These are phyloP conservation scores for Penicillium paxilli DNA, from an alignment of 495 filamentous ascomycete species.

Conservation along the genomic window DNA sequence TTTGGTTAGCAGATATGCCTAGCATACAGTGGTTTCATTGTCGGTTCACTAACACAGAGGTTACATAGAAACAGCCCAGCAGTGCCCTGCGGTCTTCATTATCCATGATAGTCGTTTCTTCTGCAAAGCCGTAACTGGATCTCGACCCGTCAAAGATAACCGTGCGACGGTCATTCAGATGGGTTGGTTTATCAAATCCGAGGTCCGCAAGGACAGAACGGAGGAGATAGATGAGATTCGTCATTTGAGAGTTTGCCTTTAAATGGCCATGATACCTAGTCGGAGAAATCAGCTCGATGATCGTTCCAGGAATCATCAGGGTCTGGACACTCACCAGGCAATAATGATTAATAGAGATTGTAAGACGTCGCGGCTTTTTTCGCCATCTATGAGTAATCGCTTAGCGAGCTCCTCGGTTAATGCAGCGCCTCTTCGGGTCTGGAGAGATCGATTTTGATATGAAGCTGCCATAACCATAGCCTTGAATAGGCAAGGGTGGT, in stretches of 20 bases:
- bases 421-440: neutral
- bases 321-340: constrained; percentile 7
- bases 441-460: constrained; percentile 4
- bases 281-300: neutral
- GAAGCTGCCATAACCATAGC: constrained; percentile 9
- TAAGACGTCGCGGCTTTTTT: constrained; percentile 6
- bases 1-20: too few species aligned
- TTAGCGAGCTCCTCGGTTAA: constrained; percentile 5
- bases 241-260: constrained; percentile 5
- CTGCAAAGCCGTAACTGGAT: constrained; percentile 1
- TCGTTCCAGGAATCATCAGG: neutral
- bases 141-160: constrained; percentile 6
- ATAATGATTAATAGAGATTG: constrained; percentile 7
- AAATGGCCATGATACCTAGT: constrained; percentile 11
- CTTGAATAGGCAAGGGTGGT: constrained; percentile 11
- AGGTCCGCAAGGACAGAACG: constrained; percentile 12
- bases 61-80: constrained; percentile 12
- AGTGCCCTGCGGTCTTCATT: constrained; percentile 10
- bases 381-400: constrained; percentile 5
- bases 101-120: neutral
- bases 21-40: too few species aligned
- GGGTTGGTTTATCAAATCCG: constrained; percentile 7
- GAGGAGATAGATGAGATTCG: constrained; percentile 8
- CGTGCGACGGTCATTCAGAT: constrained; percentile 9
- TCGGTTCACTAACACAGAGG: constrained; percentile 5